Evolutionary conservation across 2,329 filamentous ascomycete genomes (phyloP), one percentile per base, ranked within the genome.

Genomic region (Apiospora kogelbergensis): DNA sequence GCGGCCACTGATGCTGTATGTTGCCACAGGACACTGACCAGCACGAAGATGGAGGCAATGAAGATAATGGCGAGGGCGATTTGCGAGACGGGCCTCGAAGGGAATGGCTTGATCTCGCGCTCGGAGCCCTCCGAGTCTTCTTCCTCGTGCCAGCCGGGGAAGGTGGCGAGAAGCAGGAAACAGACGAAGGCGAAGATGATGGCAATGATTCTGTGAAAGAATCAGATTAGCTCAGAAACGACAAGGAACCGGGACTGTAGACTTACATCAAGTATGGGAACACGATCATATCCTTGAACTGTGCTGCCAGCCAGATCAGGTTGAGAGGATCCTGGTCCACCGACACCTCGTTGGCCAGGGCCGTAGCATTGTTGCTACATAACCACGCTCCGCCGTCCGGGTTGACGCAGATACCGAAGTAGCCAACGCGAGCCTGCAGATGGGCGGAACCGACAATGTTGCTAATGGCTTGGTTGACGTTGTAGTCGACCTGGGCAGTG

Each of bases 201-300:
- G 78, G 96, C 96, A 77, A 99, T 95, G 84, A 99, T 99, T 72
- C 93, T 96, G 74, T 37, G 26, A 30, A 75, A 68, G 75, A 75
- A 63, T 20, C 9, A 22, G 41, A 33, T 60, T 44, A 68, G 60
- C 13, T 33, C 33, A 20, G 30, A 15, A 37, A 37, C 6, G 48
- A 6, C 66, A 2, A 7, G 15, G n/a, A 13, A 42, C 11, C 7
- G 9, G 44, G 15, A 6, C 6, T 33, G 40, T 46, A 30, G 20
- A 84, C 93, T 85, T 81, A 96, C 92, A 99, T 91, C 24, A 99
- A 84, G 78, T 98, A 99, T 11, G 96, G 96, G 79, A 99, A 99
- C 60, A 99, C 95, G 79, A 99, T 96, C 82, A 95, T 95, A 81
- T 98, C 94, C 81, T 98, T 98, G 84, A 99, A 99, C 73, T 97